These are phyloP conservation scores for Pseudozyma thailandica DNA, from an alignment of 1,284 basidiomycete species.

Conservation along the genomic window DNA sequence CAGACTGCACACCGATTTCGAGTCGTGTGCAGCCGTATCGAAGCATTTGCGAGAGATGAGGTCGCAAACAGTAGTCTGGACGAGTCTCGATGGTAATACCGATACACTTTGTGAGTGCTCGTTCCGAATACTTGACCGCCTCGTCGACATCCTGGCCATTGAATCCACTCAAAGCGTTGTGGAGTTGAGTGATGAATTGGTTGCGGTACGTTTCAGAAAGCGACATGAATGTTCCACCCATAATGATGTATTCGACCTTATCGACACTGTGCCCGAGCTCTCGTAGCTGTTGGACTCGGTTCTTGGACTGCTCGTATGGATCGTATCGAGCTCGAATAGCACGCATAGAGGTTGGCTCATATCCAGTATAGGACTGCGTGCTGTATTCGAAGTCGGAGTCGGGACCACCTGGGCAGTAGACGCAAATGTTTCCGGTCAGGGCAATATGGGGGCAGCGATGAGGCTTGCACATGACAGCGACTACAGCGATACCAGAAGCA, in stretches of 20 bases:
- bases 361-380: conserved; percentile 94
- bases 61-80: conserved; percentile 96
- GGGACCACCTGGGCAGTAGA: conserved; percentile 99
- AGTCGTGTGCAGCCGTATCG: conserved; percentile 97
- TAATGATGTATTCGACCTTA: conserved; percentile 98
- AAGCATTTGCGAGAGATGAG: conserved; percentile 98
- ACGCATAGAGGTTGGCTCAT: conserved; percentile 98
- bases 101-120: conserved; percentile 97
- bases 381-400: conserved; percentile 99
- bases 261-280: conserved; percentile 95
- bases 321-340: conserved; percentile 98
- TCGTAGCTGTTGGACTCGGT: conserved; percentile 93
- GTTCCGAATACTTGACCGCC: conserved; percentile 96
- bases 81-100: conserved; percentile 99
- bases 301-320: conserved; percentile 96
- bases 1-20: conserved; percentile 98
- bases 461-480: conserved; percentile 99
- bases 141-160: conserved; percentile 92
- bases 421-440: conserved; percentile 99
- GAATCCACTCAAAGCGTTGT: conserved; percentile 95
- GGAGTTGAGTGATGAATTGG: conserved; percentile 93
- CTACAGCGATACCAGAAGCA: conserved; percentile 97
- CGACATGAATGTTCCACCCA: conserved; percentile 99
- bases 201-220: conserved; percentile 95
- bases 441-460: conserved; percentile 99